These are phyloP conservation scores for Silene uniflora DNA, from an alignment of 148 eudicot genomes.

Conservation along the genomic window DNA sequence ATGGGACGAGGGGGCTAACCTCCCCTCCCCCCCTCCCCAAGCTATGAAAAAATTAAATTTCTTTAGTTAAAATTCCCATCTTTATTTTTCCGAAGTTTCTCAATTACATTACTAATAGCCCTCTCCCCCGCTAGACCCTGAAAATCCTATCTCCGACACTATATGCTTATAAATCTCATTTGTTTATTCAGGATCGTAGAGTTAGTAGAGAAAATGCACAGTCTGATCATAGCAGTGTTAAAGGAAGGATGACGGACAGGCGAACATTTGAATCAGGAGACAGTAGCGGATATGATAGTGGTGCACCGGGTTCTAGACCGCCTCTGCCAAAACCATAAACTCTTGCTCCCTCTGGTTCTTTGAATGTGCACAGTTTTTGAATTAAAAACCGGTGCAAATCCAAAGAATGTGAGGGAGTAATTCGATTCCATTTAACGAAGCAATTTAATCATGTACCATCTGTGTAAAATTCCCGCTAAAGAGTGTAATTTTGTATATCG, in stretches of 20 bases:
- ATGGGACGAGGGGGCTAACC: no score
- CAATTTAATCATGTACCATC: background rate
- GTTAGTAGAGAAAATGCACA: constrained; percentile 40
- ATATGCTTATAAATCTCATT: background rate
- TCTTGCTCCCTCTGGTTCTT: background rate
- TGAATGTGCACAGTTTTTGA: background rate
- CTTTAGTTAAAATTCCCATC: no score
- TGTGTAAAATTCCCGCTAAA: background rate
- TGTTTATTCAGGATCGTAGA: constrained; percentile 50
- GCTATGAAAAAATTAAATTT: no score
- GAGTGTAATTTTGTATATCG: background rate
- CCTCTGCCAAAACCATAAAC: constrained; percentile 44
- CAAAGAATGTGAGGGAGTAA: background rate
- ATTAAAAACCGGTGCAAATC: background rate
- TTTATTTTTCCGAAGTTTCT: no score
- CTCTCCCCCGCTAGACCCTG: background rate
- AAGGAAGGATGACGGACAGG: constrained; percentile 43
- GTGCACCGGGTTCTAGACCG: constrained; percentile 39
- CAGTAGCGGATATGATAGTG: constrained; percentile 80
- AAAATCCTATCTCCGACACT: background rate
- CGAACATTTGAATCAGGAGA: constrained; percentile 61
- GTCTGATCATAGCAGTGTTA: constrained; percentile 26
- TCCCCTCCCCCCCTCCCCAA: no score
- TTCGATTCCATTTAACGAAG: background rate
- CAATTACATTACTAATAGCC: no score